Evolutionary conservation across 2,329 filamentous ascomycete genomes (phyloP).

Genomic region (Phaeosphaeria sp.): DNA sequence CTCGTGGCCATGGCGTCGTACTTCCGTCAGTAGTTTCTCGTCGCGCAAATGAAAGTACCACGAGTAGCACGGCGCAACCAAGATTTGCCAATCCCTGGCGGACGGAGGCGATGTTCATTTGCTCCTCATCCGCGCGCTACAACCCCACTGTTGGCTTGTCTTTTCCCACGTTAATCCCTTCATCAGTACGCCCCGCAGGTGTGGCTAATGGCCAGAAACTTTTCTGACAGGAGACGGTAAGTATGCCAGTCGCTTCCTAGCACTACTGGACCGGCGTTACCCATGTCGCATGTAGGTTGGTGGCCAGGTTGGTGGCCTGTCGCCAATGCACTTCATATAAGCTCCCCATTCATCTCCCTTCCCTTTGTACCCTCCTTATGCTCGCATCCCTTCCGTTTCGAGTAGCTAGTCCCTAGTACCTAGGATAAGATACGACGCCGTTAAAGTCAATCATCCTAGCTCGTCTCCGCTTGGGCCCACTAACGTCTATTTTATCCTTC

Average conservation of each 20-base stretch:
- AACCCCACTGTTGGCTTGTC: slow-evolving; percentile 25
- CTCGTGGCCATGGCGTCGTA: not conserved
- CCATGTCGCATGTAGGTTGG: slow-evolving; percentile 25
- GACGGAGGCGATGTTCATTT: slow-evolving; percentile 22
- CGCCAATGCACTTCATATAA: slow-evolving; percentile 35
- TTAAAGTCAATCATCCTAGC: slow-evolving; percentile 38
- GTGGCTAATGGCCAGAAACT: slow-evolving; percentile 37
- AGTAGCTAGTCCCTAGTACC: slow-evolving; percentile 30
- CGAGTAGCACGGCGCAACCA: slow-evolving; percentile 28
- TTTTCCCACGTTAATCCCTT: slow-evolving; percentile 28
- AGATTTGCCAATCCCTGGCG: slow-evolving; percentile 20
- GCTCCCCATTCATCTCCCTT: slow-evolving; percentile 26
- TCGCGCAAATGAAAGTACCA: slow-evolving; percentile 47
- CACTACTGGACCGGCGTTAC: slow-evolving; percentile 25
- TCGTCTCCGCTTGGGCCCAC: slow-evolving; percentile 33
- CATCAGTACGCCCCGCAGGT: slow-evolving; percentile 35
- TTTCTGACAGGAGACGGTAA: slow-evolving; percentile 37
- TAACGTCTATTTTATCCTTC: slow-evolving; percentile 35
- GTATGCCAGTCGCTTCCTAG: slow-evolving; percentile 34
- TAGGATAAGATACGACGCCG: slow-evolving; percentile 33
- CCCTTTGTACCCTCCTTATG: slow-evolving; percentile 25
- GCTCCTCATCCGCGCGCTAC: slow-evolving; percentile 22
- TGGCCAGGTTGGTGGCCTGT: slow-evolving; percentile 31
- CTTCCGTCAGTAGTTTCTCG: not conserved
- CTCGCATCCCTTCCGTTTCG: slow-evolving; percentile 36